These are phyloP conservation scores for Hortaea werneckii DNA, from an alignment of 2,329 filamentous ascomycete genomes.

Conservation along the genomic window DNA sequence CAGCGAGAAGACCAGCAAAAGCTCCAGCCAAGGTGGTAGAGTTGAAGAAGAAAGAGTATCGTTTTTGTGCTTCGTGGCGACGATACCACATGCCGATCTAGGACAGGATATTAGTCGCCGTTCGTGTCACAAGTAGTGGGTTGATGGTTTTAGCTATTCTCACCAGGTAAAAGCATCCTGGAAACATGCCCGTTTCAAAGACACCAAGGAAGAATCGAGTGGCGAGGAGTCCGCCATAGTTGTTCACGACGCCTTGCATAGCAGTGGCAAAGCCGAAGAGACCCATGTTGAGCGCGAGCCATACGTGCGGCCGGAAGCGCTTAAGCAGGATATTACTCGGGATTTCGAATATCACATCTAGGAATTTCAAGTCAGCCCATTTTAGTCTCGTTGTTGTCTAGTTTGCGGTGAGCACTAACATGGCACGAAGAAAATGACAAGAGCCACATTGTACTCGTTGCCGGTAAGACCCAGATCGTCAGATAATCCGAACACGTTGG, in stretches of 20 bases:
- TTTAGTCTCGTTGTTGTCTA: not conserved
- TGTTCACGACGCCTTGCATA: slow-evolving; percentile 66
- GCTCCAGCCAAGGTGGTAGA: slow-evolving; percentile 70
- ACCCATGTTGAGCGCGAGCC: slow-evolving; percentile 63
- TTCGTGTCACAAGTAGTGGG: slow-evolving; percentile 32
- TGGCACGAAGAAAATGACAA: slow-evolving; percentile 45
- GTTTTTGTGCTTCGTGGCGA: slow-evolving; percentile 75
- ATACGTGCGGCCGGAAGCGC: slow-evolving; percentile 42
- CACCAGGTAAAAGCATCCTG: slow-evolving; percentile 42
- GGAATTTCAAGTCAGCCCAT: slow-evolving; percentile 12
- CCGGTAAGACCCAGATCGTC: slow-evolving; percentile 35
- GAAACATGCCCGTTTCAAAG: slow-evolving; percentile 48
- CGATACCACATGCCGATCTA: slow-evolving; percentile 79
- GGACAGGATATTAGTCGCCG: slow-evolving; percentile 24
- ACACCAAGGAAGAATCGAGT: slow-evolving; percentile 75
- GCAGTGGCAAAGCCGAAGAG: slow-evolving; percentile 67
- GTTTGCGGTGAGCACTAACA: not conserved
- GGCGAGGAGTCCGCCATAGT: slow-evolving; percentile 64
- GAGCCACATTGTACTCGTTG: slow-evolving; percentile 40
- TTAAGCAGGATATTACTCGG: slow-evolving; percentile 44
- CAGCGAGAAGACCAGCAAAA: slow-evolving; percentile 77
- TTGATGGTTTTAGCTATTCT: slow-evolving; percentile 58
- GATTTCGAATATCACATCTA: slow-evolving; percentile 44
- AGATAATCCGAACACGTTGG: slow-evolving; percentile 41
- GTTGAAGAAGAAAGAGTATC: slow-evolving; percentile 90